Conservation (phyloP, 345 rosid genomes). For the Gossypium ekmanianum region DNA sequence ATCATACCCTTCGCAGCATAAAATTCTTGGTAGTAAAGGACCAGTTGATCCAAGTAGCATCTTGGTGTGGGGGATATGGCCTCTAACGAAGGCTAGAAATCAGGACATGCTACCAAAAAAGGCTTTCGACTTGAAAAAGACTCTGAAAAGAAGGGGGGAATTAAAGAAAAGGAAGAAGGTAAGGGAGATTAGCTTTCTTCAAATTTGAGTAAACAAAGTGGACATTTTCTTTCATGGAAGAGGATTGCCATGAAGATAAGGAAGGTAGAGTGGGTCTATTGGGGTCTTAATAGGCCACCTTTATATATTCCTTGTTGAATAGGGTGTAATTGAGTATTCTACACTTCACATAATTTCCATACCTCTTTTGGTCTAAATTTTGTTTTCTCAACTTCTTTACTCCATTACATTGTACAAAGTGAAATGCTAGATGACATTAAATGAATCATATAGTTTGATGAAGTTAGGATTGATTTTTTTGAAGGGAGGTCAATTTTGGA, state of each 20-base stretch:
- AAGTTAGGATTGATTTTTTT: background rate
- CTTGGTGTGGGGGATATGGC: slow-evolving; percentile 24
- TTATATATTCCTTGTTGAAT: slow-evolving; percentile 12
- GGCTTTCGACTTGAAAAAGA: slow-evolving; percentile 19
- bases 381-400: background rate
- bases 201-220: slow-evolving; percentile 35
- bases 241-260: slow-evolving; percentile 53
- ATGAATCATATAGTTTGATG: background rate
- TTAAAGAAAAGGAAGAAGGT: background rate
- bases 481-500: background rate
- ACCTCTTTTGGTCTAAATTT: background rate
- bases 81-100: slow-evolving; percentile 26
- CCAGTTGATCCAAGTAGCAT: slow-evolving; percentile 14
- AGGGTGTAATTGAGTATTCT: background rate
- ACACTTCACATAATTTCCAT: slow-evolving; percentile 6
- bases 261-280: slow-evolving; percentile 29
- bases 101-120: slow-evolving; percentile 28
- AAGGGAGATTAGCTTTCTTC: slow-evolving; percentile 16
- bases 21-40: background rate
- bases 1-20: background rate
- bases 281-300: slow-evolving; percentile 20
- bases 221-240: slow-evolving; percentile 38
- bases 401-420: slow-evolving; percentile 10
- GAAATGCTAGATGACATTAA: background rate
- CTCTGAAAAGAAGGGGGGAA: slow-evolving; percentile 4